A percentile compares a stretch with the other conserved stretches of the same genome.
Evolutionary conservation across 2,329 filamentous ascomycete genomes (phyloP).

Genomic region (Aspergillus clavatus): DNA sequence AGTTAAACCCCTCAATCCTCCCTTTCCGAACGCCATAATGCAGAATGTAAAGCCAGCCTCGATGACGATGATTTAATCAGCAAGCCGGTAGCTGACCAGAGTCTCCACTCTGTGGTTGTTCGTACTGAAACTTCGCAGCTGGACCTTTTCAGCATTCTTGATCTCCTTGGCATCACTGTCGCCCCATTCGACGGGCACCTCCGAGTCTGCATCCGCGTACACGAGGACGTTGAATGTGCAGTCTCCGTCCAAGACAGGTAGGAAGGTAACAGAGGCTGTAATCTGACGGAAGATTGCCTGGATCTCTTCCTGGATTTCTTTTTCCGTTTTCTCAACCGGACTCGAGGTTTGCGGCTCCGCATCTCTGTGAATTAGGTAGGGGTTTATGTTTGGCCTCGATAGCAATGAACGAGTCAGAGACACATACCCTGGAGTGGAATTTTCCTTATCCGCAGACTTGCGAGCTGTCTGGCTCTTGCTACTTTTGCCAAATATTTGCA

Average conservation of each 20-base stretch:
- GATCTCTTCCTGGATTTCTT: constrained; percentile 92
- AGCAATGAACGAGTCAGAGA: background rate
- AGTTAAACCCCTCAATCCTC: background rate
- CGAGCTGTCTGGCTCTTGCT: constrained; percentile 48
- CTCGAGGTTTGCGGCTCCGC: constrained; percentile 22
- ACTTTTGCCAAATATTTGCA: constrained; percentile 53
- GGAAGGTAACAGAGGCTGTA: constrained; percentile 92
- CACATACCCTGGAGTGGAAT: constrained; percentile 53
- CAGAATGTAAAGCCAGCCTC: constrained; percentile 16
- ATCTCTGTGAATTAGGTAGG: constrained; percentile 23
- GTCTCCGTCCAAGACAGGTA: constrained; percentile 87
- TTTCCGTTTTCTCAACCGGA: constrained; percentile 71
- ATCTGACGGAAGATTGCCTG: constrained; percentile 97
- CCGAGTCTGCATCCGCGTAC: constrained; percentile 92
- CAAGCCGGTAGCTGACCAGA: constrained; percentile 78
- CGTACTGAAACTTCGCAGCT: constrained; percentile 92
- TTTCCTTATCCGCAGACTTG: constrained; percentile 62
- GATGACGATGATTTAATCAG: constrained; percentile 28
- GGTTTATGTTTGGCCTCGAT: background rate
- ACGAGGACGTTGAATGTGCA: constrained; percentile 99
- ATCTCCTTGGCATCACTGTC: constrained; percentile 99
- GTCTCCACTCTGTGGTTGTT: constrained; percentile 92
- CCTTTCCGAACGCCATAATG: constrained; percentile 13
- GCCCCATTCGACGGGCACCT: constrained; percentile 97
- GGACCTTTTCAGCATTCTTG: constrained; percentile 86